Percentiles rank a stretch among this genome's conserved stretches.
These are phyloP conservation scores for Leishmania mexicana DNA, from an alignment of 208 protist species.

Conservation along the genomic window DNA sequence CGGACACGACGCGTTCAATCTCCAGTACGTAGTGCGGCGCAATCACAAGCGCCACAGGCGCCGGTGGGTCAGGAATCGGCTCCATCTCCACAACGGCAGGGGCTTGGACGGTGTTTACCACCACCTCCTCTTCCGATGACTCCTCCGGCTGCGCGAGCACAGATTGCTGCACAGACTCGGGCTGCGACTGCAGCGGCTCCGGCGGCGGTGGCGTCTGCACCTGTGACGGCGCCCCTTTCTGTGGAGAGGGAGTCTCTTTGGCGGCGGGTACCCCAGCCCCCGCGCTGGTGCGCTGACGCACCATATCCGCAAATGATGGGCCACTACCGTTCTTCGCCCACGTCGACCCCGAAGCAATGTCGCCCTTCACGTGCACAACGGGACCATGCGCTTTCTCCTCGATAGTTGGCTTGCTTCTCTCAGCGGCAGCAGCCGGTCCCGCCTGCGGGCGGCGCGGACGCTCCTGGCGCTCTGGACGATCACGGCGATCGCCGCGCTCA, in stretches of 20 bases:
- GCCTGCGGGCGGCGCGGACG: constrained; percentile 19
- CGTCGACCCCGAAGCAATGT: constrained; percentile 34
- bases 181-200: constrained; percentile 3
- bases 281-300: constrained; percentile 36
- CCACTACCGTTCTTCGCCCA: constrained; percentile 60
- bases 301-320: constrained; percentile 70
- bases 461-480: constrained; percentile 9
- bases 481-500: constrained; percentile 4
- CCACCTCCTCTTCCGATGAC: constrained; percentile 20
- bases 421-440: constrained; percentile 3
- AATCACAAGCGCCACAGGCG: constrained; percentile 27
- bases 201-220: not conserved
- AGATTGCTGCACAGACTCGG: not conserved
- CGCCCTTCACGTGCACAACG: constrained; percentile 51
- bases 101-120: constrained; percentile 21
- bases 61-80: constrained; percentile 34
- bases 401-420: constrained; percentile 13
- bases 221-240: constrained; percentile 2
- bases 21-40: constrained; percentile 67
- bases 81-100: constrained; percentile 41
- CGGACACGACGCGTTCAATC: constrained; percentile 54
- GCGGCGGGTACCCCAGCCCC: constrained; percentile 13
- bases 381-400: constrained; percentile 31
- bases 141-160: constrained; percentile 21
- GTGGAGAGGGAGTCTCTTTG: constrained; percentile 13